These are phyloP conservation scores for Sesbania bispinosa DNA, from an alignment of 306 rosid species.

Conservation along the genomic window DNA sequence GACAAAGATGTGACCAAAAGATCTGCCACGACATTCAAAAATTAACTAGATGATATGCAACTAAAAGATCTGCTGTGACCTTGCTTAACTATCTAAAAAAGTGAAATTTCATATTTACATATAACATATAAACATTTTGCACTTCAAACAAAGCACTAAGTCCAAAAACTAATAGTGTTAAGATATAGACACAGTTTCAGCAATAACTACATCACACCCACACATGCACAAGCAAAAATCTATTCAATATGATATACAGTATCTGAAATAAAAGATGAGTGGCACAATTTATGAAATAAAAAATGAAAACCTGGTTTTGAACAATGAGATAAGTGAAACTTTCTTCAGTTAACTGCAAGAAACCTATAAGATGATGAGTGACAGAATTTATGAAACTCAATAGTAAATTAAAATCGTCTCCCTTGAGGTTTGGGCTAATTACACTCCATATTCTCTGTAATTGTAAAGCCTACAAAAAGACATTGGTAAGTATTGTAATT, in stretches of 20 bases:
- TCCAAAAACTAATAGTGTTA: neutral
- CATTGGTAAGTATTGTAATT: neutral
- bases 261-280: neutral
- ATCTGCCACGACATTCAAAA: neutral
- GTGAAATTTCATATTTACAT: neutral
- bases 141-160: neutral
- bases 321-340: neutral
- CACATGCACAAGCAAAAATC: neutral
- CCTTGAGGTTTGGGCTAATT: neutral
- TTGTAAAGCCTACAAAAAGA: neutral
- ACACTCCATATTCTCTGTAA: neutral
- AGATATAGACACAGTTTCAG: neutral
- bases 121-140: too few species aligned
- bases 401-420: neutral
- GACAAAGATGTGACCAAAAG: constrained; percentile 2
- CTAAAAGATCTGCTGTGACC: neutral
- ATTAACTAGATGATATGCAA: neutral
- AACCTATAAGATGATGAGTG: neutral
- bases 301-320: neutral
- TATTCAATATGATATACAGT: neutral
- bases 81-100: neutral
- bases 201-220: neutral
- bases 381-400: neutral
- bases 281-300: neutral
- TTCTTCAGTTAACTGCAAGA: neutral